phyloP scores from a whole-genome alignment of 2,329 filamentous ascomycete species.

The Verticillium nubilum region DNA sequence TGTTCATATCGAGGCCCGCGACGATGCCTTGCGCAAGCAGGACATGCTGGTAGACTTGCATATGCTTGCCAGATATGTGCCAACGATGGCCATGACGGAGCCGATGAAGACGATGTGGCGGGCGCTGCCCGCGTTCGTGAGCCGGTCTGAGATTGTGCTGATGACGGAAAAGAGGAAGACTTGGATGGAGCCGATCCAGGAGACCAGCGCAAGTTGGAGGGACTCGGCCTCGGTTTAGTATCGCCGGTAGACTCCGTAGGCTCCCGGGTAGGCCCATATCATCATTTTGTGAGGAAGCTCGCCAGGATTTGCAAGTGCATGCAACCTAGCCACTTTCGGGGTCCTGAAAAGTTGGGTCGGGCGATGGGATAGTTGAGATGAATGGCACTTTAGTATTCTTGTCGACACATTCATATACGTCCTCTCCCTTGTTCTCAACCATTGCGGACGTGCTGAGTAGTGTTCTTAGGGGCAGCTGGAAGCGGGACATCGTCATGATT shows the following conservation, averaged over 20 bases:
- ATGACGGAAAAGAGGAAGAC: constrained; percentile 43
- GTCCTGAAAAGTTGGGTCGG: not conserved
- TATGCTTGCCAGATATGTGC: constrained; percentile 42
- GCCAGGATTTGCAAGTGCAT: not conserved
- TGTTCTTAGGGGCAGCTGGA: not conserved
- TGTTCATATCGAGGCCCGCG: constrained; percentile 46
- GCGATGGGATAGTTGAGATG: not conserved
- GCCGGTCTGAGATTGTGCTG: constrained; percentile 41
- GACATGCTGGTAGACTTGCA: constrained; percentile 45
- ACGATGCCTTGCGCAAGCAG: constrained; percentile 49
- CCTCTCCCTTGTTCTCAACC: not conserved
- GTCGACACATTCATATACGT: too few species aligned
- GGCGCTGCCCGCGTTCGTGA: constrained; percentile 46
- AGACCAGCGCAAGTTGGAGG: constrained; percentile 27
- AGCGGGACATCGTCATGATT: too few species aligned
- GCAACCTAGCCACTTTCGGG: not conserved
- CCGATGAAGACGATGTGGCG: constrained; percentile 32
- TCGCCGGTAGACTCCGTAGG: constrained; percentile 51
- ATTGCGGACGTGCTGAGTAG: not conserved
- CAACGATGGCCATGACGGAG: constrained; percentile 36
- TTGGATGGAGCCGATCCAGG: constrained; percentile 44
- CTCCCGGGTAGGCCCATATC: constrained; percentile 43
- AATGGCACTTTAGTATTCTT: not conserved
- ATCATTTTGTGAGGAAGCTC: constrained; percentile 15
- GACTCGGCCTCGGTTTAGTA: constrained; percentile 30